Percentiles rank a stretch among this genome's conserved stretches.
phyloP scores from a whole-genome alignment of 495 filamentous ascomycete species.

The Tuber microsphaerosporum region DNA sequence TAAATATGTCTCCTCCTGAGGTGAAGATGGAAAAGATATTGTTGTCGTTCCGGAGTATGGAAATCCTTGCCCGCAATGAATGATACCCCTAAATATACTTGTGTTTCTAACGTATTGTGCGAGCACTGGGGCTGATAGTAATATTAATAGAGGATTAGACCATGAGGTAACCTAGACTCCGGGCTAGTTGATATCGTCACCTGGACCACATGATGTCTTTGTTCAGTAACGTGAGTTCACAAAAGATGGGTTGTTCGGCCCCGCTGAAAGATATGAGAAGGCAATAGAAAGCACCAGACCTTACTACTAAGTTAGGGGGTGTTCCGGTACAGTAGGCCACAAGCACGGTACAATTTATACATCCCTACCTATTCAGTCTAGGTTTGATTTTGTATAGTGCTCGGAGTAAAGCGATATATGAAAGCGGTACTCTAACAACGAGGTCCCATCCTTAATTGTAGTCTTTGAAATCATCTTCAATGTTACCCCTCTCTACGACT shows the following conservation, averaged over 20 bases:
- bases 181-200: background rate
- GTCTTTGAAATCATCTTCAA: background rate
- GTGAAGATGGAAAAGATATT: background rate
- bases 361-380: too few relatives aligned
- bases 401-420: too few relatives aligned
- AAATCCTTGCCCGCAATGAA: background rate
- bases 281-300: too few relatives aligned
- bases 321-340: too few relatives aligned
- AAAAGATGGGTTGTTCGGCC: background rate
- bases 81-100: background rate
- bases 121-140: background rate
- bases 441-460: too few relatives aligned
- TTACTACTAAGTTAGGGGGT: too few relatives aligned
- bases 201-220: background rate
- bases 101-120: background rate
- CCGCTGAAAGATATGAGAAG: background rate
- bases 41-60: background rate
- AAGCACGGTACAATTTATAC: too few relatives aligned
- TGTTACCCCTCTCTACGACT: background rate
- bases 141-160: background rate
- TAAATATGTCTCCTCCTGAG: background rate
- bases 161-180: background rate
- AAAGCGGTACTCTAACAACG: too few relatives aligned
- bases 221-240: background rate
- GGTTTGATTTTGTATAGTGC: too few relatives aligned